phyloP scores from a whole-genome alignment of 805 yeast species.

The Jamesozyma gamospora region DNA sequence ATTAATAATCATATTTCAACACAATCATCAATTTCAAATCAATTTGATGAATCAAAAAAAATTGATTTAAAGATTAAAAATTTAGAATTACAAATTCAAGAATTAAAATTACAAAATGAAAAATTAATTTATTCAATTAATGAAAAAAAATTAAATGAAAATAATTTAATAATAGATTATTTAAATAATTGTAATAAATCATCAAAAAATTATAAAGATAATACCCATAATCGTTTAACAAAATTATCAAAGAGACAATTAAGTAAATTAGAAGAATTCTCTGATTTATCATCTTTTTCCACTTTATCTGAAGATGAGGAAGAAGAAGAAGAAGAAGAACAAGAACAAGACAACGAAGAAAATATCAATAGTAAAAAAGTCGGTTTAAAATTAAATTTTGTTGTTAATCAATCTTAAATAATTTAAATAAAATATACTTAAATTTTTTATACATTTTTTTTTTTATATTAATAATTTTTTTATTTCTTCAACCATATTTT shows the following conservation, averaged over 20 bases:
- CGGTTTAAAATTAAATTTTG: no score
- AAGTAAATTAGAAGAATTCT: constrained; percentile 19
- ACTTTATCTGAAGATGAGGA: constrained; percentile 1
- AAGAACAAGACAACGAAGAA: neutral
- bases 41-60: constrained; percentile 11
- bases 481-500: no score
- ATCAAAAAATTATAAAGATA: neutral
- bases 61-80: constrained; percentile 26
- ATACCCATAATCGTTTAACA: constrained; percentile 11
- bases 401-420: no score
- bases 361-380: no score
- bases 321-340: constrained; percentile 1
- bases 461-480: no score
- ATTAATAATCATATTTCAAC: neutral
- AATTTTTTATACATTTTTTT: no score
- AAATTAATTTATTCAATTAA: constrained; percentile 24
- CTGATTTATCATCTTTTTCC: constrained; percentile 9
- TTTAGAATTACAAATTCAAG: constrained; percentile 26
- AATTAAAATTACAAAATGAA: constrained; percentile 27
- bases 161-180: constrained; percentile 13
- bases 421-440: no score
- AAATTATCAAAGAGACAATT: constrained; percentile 20
- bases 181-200: constrained; percentile 2
- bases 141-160: constrained; percentile 19
- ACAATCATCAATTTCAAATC: constrained; percentile 2